phyloP scores from a whole-genome alignment of 2,329 filamentous ascomycete species.

The Claviceps paspali region DNA sequence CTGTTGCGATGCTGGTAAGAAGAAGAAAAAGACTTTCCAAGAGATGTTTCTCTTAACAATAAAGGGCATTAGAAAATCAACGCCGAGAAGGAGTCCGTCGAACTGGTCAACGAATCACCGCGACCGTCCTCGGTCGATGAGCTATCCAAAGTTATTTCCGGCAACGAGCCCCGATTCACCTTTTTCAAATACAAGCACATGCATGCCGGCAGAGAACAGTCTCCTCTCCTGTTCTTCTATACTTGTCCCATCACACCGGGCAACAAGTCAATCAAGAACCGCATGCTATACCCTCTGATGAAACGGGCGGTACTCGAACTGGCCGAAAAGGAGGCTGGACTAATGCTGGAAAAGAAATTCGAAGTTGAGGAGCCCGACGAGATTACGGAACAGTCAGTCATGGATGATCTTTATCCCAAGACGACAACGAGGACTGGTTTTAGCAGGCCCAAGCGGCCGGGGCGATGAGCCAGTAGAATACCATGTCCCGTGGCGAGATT shows the following conservation, averaged over 20 bases:
- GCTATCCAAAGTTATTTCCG: conserved; percentile 45
- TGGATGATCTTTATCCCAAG: conserved; percentile 53
- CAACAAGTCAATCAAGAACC: conserved; percentile 59
- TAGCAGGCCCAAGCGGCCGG: conserved; percentile 65
- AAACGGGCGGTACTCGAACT: conserved; percentile 50
- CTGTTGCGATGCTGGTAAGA: conserved; percentile 51
- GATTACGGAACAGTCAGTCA: conserved; percentile 50
- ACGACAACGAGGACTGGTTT: conserved; percentile 53
- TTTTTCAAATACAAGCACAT: conserved; percentile 57
- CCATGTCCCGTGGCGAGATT: not conserved
- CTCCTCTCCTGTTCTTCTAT: conserved; percentile 64
- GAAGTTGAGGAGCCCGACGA: conserved; percentile 54
- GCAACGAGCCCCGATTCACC: conserved; percentile 57
- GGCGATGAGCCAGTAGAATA: conserved; percentile 31
- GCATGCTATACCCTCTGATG: conserved; percentile 71
- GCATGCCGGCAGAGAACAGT: conserved; percentile 33
- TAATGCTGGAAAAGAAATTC: conserved; percentile 55
- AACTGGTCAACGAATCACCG: conserved; percentile 41
- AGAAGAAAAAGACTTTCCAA: not conserved
- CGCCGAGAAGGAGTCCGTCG: conserved; percentile 50
- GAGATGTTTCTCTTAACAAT: not conserved
- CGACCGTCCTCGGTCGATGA: conserved; percentile 39
- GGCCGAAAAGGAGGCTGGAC: conserved; percentile 48
- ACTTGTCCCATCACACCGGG: conserved; percentile 55
- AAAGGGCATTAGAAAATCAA: conserved; percentile 48